phyloP scores from a whole-genome alignment of 2,329 filamentous ascomycete species.

The Aspergillus ochraceus region DNA sequence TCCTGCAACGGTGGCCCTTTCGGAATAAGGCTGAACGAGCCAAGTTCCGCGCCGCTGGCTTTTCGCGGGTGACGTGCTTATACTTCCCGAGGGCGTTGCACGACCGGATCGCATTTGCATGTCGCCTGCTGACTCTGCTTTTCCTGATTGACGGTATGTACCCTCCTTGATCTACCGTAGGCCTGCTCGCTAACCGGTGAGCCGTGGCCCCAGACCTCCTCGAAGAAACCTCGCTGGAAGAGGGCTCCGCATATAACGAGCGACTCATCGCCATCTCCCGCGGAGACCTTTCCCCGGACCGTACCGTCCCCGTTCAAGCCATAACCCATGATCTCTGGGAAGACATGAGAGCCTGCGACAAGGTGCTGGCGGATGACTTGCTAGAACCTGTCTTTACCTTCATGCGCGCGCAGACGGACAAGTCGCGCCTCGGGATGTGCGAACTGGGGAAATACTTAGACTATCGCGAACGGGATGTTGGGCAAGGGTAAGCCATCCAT shows the following conservation, averaged over 20 bases:
- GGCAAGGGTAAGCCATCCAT: slow-evolving; percentile 35
- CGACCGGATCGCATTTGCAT: slow-evolving; percentile 42
- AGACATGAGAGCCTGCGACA: slow-evolving; percentile 39
- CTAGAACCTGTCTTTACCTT: slow-evolving; percentile 42
- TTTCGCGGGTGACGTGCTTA: slow-evolving; percentile 39
- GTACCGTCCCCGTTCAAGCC: slow-evolving; percentile 32
- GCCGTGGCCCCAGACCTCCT: slow-evolving; percentile 33
- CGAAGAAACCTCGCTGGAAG: slow-evolving; percentile 44
- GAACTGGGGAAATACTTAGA: slow-evolving; percentile 37
- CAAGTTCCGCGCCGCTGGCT: slow-evolving; percentile 37
- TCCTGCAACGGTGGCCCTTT: slow-evolving; percentile 42
- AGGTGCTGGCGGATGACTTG: slow-evolving; percentile 37
- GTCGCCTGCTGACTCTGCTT: slow-evolving; percentile 40
- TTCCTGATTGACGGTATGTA: slow-evolving; percentile 47
- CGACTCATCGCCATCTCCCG: slow-evolving; percentile 37
- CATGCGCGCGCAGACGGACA: slow-evolving; percentile 44
- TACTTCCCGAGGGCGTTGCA: slow-evolving; percentile 40
- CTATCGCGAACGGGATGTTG: slow-evolving; percentile 43
- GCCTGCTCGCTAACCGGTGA: not conserved
- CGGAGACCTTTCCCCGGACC: slow-evolving; percentile 23
- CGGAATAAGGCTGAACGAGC: slow-evolving; percentile 26
- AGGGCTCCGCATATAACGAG: slow-evolving; percentile 41
- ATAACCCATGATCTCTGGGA: slow-evolving; percentile 46
- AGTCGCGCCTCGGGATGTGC: slow-evolving; percentile 23
- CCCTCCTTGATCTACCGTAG: not conserved